Percentiles rank a stretch among this genome's conserved stretches.
Conservation (phyloP, 1,139 yeast species). For the Protomyces arabidopsidicola region DNA sequence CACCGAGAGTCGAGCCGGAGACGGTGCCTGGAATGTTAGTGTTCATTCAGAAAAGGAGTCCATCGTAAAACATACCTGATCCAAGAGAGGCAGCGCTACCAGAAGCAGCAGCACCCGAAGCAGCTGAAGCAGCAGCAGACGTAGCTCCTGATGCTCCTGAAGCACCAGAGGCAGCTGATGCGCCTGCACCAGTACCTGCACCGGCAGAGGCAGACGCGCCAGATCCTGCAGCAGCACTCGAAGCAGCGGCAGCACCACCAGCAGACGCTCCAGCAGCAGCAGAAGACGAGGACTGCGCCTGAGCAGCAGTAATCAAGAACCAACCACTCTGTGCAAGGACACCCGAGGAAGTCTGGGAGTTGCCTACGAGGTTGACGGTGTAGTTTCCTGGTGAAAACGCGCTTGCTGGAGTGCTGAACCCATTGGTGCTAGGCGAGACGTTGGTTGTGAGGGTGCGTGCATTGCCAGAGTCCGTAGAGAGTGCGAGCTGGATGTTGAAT, state of each 20-base stretch:
- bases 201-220: not conserved
- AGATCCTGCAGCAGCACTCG: not conserved
- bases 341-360: slow-evolving; percentile 18
- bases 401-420: slow-evolving; percentile 17
- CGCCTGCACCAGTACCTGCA: not conserved
- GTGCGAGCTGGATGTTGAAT: slow-evolving; percentile 26
- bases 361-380: slow-evolving; percentile 26
- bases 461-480: slow-evolving; percentile 25
- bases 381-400: slow-evolving; percentile 24
- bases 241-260: not conserved
- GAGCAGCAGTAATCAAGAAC: slow-evolving; percentile 26
- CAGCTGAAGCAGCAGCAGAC: not conserved
- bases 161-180: slow-evolving; percentile 1
- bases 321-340: slow-evolving; percentile 23
- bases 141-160: not conserved
- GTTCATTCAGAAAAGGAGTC: not conserved
- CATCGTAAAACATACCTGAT: not conserved
- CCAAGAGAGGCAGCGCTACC: not conserved
- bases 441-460: slow-evolving; percentile 21
- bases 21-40: not conserved
- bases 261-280: not conserved
- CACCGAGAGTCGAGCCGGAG: slow-evolving; percentile 1
- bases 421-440: slow-evolving; percentile 23
- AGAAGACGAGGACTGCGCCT: slow-evolving; percentile 5
- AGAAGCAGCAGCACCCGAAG: not conserved